phyloP scores from a whole-genome alignment of 345 rosid species.

The Gynandropsis gynandra region DNA sequence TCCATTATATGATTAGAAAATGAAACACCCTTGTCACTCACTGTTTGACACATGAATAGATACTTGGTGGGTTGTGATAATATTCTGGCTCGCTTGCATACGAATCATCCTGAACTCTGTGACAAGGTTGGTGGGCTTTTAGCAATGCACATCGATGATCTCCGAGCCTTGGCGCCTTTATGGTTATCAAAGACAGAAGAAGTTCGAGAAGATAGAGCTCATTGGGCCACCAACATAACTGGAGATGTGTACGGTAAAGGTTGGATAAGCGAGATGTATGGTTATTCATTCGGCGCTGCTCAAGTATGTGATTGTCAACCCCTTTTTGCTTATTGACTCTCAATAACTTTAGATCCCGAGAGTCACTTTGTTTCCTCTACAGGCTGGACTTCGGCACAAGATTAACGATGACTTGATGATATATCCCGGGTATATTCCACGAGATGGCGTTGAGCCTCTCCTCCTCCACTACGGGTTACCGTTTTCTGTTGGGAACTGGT shows the following conservation, averaged over 20 bases:
- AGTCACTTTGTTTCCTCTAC: constrained; percentile 12
- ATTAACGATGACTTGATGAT: constrained; percentile 84
- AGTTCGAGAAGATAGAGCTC: constrained; percentile 85
- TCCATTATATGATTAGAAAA: not conserved
- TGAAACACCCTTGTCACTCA: not conserved
- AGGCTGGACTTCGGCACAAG: constrained; percentile 97
- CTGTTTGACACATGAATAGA: constrained; percentile 31
- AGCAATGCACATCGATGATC: constrained; percentile 97
- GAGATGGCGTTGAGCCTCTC: constrained; percentile 71
- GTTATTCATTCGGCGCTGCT: constrained; percentile 99
- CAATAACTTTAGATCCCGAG: not conserved
- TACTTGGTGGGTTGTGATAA: constrained; percentile 94
- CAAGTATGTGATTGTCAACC: constrained; percentile 53
- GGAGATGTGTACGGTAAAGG: constrained; percentile 96
- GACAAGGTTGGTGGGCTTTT: constrained; percentile 99
- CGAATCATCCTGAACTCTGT: constrained; percentile 72
- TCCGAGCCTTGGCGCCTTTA: constrained; percentile 75
- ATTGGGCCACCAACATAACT: constrained; percentile 90
- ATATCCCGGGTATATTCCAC: constrained; percentile 93
- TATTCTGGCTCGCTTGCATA: constrained; percentile 73
- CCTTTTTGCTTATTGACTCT: constrained; percentile 7
- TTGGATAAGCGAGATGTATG: constrained; percentile 99
- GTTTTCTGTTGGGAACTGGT: constrained; percentile 84
- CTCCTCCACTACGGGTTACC: constrained; percentile 94
- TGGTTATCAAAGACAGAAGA: constrained; percentile 99